These are phyloP conservation scores for Euphorbia celastroides DNA, from an alignment of 441 rosid species.

Conservation along the genomic window DNA sequence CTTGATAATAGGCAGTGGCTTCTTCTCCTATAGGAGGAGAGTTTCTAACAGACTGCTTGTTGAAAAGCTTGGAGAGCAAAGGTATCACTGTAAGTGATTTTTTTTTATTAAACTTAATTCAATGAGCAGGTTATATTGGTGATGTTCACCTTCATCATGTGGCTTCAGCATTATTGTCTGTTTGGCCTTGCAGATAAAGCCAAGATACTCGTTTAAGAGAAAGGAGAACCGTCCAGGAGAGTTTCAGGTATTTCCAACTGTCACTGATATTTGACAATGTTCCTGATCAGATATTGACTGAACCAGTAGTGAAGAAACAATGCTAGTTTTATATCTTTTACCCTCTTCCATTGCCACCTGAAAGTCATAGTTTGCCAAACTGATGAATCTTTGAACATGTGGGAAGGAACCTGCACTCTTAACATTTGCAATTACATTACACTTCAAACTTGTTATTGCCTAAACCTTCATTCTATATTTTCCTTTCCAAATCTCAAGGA, in stretches of 20 bases:
- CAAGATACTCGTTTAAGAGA: constrained; percentile 96
- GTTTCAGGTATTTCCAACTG: constrained; percentile 61
- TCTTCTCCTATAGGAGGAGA: constrained; percentile 94
- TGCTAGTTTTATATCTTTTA: background rate
- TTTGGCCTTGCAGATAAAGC: constrained; percentile 63
- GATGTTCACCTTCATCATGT: constrained; percentile 1
- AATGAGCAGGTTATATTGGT: constrained; percentile 14
- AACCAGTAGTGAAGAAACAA: background rate
- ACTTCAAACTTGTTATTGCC: background rate
- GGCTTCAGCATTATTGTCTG: background rate
- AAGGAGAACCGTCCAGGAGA: constrained; percentile 88
- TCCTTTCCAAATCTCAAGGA: background rate
- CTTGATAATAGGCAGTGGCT: constrained; percentile 58
- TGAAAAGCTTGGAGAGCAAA: constrained; percentile 97
- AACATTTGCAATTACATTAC: background rate
- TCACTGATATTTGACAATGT: background rate
- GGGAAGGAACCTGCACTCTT: background rate
- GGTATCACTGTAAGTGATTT: constrained; percentile 59
- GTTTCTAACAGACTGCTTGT: constrained; percentile 86
- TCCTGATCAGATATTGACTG: background rate
- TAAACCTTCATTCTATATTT: background rate
- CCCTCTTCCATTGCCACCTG: background rate
- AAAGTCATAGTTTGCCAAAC: background rate
- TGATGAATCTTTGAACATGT: background rate
- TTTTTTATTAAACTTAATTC: background rate